Evolutionary conservation across 345 rosid species (phyloP), one percentile per base, ranked within the genome.

Genomic region (Euclidium syriacum): DNA sequence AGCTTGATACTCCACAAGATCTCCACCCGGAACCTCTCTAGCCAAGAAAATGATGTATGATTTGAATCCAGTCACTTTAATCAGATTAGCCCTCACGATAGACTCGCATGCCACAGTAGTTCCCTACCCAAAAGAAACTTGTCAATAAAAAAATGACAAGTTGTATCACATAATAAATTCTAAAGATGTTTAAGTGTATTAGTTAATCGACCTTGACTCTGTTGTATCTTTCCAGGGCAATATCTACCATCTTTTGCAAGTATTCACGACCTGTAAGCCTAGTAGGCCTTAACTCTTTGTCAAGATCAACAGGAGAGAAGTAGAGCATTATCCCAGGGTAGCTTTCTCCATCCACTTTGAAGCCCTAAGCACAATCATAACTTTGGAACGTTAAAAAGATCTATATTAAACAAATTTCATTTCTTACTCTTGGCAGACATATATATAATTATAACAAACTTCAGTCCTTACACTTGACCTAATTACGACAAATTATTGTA

Each of bases 1-100:
- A 16, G 35, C 67, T 50, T 63, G 68, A 38, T 50, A 63, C 58
- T 50, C 68, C 20, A 63, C 58, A 38, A 19, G 49, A 14, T 38
- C 39, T 51, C 30, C 68, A 20, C 29, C 32, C 0, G 29, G 39
- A 38, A 16, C n/a, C 58, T 63, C 58, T 38, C 14, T 63, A 63
- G 68, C 50, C 68, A 50, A 50, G 20, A 63, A 63, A n/a, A 58
- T 50, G 25, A 63, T 63, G 30, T 50, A 63, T 2, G 11, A 27
- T 30, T 63, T 63, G 23, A 1, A 2, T 12, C 58, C 58, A 5
- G 5, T 11, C 40, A 50, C 30, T 5, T 7, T 15, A 16, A 23
- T 38, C 34, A 39, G 10, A 51, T 38, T 50, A 5, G 50, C 68
- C 39, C 58, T 29, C 49, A 62, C 58, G n/a, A 62, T 38, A 1